Evolutionary conservation across 768 basidiomycete genomes (phyloP).

Genomic region (Phallus indusiatus): DNA sequence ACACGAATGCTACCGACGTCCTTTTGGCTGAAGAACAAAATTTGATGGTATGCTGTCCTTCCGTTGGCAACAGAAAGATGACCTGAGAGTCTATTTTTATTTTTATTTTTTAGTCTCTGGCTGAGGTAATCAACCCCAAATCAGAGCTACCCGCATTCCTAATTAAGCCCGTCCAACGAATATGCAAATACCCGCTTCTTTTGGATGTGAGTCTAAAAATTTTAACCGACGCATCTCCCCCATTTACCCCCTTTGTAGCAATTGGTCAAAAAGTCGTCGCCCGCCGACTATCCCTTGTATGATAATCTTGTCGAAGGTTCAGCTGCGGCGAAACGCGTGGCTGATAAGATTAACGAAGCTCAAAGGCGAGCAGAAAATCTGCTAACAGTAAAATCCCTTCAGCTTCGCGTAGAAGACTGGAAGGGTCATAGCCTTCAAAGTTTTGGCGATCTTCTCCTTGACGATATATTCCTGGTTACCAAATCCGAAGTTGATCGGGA

Average conservation of each 20-base stretch:
- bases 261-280: constrained; percentile 60
- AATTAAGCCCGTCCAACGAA: constrained; percentile 96
- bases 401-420: constrained; percentile 92
- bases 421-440: constrained; percentile 94
- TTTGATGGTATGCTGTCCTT: constrained; percentile 54
- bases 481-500: constrained; percentile 96
- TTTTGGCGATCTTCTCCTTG: constrained; percentile 89
- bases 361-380: constrained; percentile 87
- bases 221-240: constrained; percentile 13
- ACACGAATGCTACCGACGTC: constrained; percentile 77
- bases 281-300: constrained; percentile 54
- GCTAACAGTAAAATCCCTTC: constrained; percentile 80
- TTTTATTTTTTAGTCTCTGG: constrained; percentile 47
- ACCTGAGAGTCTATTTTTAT: constrained; percentile 13
- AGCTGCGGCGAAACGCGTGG: constrained; percentile 83
- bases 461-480: constrained; percentile 92
- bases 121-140: constrained; percentile 80
- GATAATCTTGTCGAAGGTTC: constrained; percentile 80
- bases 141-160: constrained; percentile 93
- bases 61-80: constrained; percentile 5
- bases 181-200: constrained; percentile 96
- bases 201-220: constrained; percentile 64
- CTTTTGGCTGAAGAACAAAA: constrained; percentile 82
- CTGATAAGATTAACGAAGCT: constrained; percentile 93
- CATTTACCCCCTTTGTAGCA: constrained; percentile 35